Evolutionary conservation across 371 early-diverging fungal genomes (phyloP).

Genomic region (Actinomortierella wolfii): DNA sequence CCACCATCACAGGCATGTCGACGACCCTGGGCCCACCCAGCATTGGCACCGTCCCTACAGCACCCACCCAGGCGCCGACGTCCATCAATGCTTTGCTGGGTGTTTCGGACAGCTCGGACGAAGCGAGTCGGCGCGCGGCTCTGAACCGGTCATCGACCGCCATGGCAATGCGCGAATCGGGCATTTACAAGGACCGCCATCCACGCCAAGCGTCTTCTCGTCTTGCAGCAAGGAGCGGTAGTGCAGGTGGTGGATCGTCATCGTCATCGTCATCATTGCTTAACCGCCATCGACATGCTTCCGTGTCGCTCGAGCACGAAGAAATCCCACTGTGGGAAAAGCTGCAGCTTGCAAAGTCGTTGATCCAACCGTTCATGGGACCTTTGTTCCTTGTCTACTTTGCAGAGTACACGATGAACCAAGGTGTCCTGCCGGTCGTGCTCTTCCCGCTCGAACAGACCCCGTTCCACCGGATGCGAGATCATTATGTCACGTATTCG

Average conservation of each 20-base stretch:
- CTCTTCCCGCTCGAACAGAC: slow-evolving; percentile 48
- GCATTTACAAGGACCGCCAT: no score
- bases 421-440: slow-evolving; percentile 50
- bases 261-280: no score
- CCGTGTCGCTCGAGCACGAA: slow-evolving; percentile 6
- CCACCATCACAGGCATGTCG: background rate
- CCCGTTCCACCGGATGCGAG: slow-evolving; percentile 46
- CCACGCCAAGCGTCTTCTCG: no score
- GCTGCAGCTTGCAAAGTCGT: slow-evolving; percentile 26
- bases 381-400: slow-evolving; percentile 50
- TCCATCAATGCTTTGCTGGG: slow-evolving; percentile 38
- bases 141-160: no score
- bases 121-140: no score
- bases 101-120: background rate
- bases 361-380: slow-evolving; percentile 46
- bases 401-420: slow-evolving; percentile 58
- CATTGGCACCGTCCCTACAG: slow-evolving; percentile 4
- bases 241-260: no score
- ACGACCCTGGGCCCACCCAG: slow-evolving; percentile 10
- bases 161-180: no score
- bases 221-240: no score
- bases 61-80: slow-evolving; percentile 22
- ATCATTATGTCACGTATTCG: slow-evolving; percentile 53
- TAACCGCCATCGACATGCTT: no score
- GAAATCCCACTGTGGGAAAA: slow-evolving; percentile 44